These are phyloP conservation scores for Phytopythium ostracodes DNA, from an alignment of 352 stramenopile species.

Conservation along the genomic window DNA sequence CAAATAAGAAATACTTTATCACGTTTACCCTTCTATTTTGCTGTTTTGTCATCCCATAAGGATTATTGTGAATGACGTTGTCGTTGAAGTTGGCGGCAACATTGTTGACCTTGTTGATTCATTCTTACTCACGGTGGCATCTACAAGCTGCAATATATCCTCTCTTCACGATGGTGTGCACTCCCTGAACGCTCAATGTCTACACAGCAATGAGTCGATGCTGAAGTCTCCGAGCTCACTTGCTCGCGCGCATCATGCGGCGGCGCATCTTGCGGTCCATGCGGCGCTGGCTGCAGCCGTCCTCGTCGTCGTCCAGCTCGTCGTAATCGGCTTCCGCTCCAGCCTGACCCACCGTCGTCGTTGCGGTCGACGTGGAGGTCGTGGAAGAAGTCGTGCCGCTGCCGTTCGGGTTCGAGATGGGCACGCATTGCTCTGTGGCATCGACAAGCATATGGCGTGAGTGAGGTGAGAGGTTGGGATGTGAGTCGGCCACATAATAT, in stretches of 20 bases:
- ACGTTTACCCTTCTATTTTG: background rate
- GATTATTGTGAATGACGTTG: background rate
- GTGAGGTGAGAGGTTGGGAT: background rate
- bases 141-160: background rate
- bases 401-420: slow-evolving; percentile 18
- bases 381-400: background rate
- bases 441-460: background rate
- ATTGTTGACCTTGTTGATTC: background rate
- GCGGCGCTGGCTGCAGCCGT: slow-evolving; percentile 8
- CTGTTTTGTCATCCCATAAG: background rate
- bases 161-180: background rate
- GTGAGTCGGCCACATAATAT: background rate
- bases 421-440: slow-evolving; percentile 24
- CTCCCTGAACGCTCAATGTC: background rate
- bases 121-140: background rate
- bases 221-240: slow-evolving; percentile 2
- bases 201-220: background rate
- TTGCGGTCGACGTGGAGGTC: background rate
- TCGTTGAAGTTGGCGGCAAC: background rate
- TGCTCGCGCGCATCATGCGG: slow-evolving; percentile 6
- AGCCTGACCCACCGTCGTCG: too few relatives aligned
- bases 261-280: slow-evolving; percentile 10
- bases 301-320: slow-evolving; percentile 7
- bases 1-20: background rate
- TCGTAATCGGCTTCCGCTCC: background rate